Evolutionary conservation across 2,329 filamentous ascomycete genomes (phyloP).

Genomic region (Colletotrichum phormii): DNA sequence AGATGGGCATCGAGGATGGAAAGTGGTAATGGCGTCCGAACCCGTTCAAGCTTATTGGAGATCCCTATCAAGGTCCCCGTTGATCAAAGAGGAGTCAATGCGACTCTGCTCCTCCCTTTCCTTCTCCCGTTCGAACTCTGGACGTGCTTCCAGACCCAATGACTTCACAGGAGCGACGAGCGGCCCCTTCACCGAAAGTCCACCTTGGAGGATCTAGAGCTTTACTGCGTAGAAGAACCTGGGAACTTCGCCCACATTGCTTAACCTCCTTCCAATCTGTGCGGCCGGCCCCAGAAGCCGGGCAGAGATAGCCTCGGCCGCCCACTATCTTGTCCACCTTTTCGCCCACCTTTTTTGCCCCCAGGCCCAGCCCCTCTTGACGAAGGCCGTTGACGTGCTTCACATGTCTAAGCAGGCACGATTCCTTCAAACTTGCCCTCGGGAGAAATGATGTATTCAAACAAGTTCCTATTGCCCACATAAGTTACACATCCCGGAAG

Average conservation of each 20-base stretch:
- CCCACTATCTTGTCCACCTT: neutral
- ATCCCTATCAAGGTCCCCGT: conserved; percentile 3
- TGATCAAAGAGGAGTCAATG: conserved; percentile 16
- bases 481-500: neutral
- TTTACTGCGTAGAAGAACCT: neutral
- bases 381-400: neutral
- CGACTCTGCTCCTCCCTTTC: neutral
- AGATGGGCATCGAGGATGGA: conserved; percentile 10
- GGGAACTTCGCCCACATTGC: neutral
- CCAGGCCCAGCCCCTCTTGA: neutral
- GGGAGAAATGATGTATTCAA: conserved; percentile 22
- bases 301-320: neutral
- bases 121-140: neutral
- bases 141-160: neutral
- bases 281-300: neutral
- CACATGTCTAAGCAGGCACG: conserved; percentile 17
- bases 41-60: conserved; percentile 12
- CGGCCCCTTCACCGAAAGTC: neutral
- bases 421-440: conserved; percentile 8
- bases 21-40: conserved; percentile 28
- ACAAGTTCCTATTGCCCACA: conserved; percentile 18
- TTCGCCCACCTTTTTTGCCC: neutral
- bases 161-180: neutral
- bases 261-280: neutral
- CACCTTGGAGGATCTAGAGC: neutral